Evolutionary conservation across 306 rosid genomes (phyloP).

Genomic region (Rubus parviflorus): DNA sequence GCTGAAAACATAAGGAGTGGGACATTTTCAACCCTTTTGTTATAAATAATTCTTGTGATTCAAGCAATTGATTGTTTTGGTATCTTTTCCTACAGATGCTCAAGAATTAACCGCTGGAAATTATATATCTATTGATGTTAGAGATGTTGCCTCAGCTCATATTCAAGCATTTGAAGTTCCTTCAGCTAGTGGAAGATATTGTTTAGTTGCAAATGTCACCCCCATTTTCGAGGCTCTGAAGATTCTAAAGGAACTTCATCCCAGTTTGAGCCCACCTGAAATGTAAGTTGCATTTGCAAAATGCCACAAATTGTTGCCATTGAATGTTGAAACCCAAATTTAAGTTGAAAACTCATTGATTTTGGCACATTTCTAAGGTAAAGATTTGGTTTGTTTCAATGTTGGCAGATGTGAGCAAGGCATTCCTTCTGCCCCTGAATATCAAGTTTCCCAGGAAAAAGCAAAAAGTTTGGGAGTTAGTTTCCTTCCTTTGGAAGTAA

Average conservation of each 20-base stretch:
- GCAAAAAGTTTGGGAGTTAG: constrained; percentile 16
- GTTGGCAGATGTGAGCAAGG: constrained; percentile 22
- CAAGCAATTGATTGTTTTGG: neutral
- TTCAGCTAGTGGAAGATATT: constrained; percentile 33
- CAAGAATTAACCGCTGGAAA: neutral
- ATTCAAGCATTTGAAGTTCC: constrained; percentile 24
- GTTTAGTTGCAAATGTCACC: constrained; percentile 10
- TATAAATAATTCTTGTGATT: neutral
- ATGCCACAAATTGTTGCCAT: neutral
- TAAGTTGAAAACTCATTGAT: neutral
- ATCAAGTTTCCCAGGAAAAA: constrained; percentile 13
- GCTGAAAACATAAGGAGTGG: neutral
- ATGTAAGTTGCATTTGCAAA: constrained; percentile 11
- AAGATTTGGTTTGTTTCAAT: neutral
- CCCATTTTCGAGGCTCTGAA: neutral
- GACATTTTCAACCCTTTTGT: neutral
- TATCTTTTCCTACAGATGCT: neutral
- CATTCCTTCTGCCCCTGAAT: neutral
- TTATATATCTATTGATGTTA: constrained; percentile 21
- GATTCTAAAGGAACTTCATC: constrained; percentile 15
- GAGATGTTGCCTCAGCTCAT: constrained; percentile 33
- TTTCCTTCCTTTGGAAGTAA: constrained; percentile 25
- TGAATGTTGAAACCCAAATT: neutral
- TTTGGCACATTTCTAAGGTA: neutral
- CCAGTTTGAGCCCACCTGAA: neutral